Base-by-base conservation (phyloP, 208 protist genomes). In the Porcisia hertigi region DNA sequence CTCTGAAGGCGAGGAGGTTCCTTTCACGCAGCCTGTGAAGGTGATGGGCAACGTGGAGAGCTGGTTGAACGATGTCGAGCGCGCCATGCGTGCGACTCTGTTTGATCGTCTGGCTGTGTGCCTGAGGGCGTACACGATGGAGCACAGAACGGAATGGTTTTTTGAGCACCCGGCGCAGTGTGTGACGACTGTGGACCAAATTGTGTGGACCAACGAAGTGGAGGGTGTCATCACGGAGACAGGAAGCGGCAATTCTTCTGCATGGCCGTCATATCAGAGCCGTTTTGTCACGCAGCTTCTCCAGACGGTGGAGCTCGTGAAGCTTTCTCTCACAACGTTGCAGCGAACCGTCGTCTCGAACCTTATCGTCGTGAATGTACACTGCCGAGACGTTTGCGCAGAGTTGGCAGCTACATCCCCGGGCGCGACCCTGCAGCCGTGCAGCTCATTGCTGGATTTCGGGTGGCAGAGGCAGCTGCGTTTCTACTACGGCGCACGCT, bases 331-430 rank as follows among this genome's bases (percentile, higher is more conserved):
- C 39, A 92, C 88, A 6, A 73, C 87, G 45, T 82, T 98, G 64
- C 83, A 98, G 81, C 92, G 97, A 58, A 88, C 81, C 14, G 82
- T 98, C 34, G 86, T 99, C 63, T 96, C 89, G 41, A 97, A 96
- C 45, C 85, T 98, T 41, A 98, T 99, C 72, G 94, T 99, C 16
- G 88, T 98, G 41, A 95, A 98, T 73, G 98, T 99, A 66, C 98
- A 99, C 84, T 96, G 86, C 81, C 87, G 98, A 59, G 98, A 99
- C 82, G 93, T 98, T 73, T 88, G 94, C 59, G 78, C 88, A 30
- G 81, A 80, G 25, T 79, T 99, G 6, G 66, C 91, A n/a, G 83
- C 83, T 16, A 60, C 80, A 7, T 76, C 82, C 18, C 30, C 43
- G n/a, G 25, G 12, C 45, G 30, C 7, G 65, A 12, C 69, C 4